Base-by-base conservation (phyloP, 345 rosid species). In the Gossypium sturtianum region DNA sequence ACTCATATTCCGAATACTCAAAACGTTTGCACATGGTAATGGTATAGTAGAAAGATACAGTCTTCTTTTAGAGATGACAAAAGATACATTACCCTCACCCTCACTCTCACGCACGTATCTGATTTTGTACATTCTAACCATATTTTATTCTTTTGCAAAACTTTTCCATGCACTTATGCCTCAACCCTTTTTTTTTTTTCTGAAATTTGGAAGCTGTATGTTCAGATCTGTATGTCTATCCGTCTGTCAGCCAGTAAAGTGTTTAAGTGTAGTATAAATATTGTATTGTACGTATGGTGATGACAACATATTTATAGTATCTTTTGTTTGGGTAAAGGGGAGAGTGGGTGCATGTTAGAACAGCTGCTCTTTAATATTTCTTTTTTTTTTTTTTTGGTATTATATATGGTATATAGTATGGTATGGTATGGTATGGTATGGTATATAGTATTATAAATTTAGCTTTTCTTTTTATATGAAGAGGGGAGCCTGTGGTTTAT, bases 401-500 rank as follows among this genome's bases (percentile, higher is more conserved):
- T 7, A 10, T 23, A 13, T 12, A 48, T 13, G 23, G n/a, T 25
- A 27, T 60, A 48, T 48, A 0, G 41, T 51, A 52, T 3, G 38
- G 38, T 60, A 60, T 16, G 16, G 9, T 16, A 48, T 48, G 3
- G 41, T 51, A 52, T 29, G 34, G 4, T 57, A 57, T 23, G 11
- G 13, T 59, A 8, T 44, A 19, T 66, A 1, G 43, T 27, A 27
- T 13, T 66, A 44, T 66, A 66, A 43, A 12, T 12, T 47, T 60
- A 12, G 57, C 41, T 67, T 52, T 29, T 61, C 61, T 66, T 67
- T 54, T 75, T 81, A 64, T 52, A 59, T 70, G 49, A 56, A 64
- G n/a, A 27, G 61, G 41, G 66, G 73, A 77, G 68, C 71, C 61
- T 78, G 82, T 78, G 74, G 48, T 51, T 70, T 73, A 58, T 67